Evolutionary conservation across 495 filamentous ascomycete genomes (phyloP).

Genomic region (Lophium mytilinum): DNA sequence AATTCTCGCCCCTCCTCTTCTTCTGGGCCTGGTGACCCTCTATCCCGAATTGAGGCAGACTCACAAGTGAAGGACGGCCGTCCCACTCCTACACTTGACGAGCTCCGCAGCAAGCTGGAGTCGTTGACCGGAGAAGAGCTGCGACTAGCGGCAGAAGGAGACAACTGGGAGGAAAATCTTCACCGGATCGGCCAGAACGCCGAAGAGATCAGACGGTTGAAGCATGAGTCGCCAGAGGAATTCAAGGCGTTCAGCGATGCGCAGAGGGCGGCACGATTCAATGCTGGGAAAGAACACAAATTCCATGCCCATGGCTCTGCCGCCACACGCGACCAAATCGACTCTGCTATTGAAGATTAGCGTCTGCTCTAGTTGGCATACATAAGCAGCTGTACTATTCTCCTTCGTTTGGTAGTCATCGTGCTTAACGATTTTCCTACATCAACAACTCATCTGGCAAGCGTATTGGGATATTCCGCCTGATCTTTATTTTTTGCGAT

Average conservation of each 20-base stretch:
- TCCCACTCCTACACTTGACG: slow-evolving; percentile 8
- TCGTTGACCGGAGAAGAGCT: slow-evolving; percentile 27
- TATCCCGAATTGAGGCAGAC: not conserved
- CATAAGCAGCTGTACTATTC: too few relatives aligned
- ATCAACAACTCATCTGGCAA: too few relatives aligned
- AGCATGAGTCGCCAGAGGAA: slow-evolving; percentile 25
- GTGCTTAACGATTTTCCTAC: too few relatives aligned
- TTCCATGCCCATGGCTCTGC: not conserved
- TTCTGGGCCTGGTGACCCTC: slow-evolving; percentile 27
- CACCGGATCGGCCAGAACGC: slow-evolving; percentile 27
- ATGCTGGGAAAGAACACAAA: slow-evolving; percentile 1
- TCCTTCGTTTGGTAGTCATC: too few relatives aligned
- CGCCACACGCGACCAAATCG: too few relatives aligned
- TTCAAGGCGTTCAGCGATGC: slow-evolving; percentile 17
- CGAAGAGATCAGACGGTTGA: slow-evolving; percentile 30
- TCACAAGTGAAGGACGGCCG: slow-evolving; percentile 10
- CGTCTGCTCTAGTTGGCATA: too few relatives aligned
- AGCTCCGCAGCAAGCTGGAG: slow-evolving; percentile 24
- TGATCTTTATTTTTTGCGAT: too few relatives aligned
- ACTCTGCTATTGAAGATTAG: too few relatives aligned
- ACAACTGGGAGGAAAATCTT: slow-evolving; percentile 21
- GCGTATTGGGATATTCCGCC: too few relatives aligned
- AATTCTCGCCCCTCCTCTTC: slow-evolving; percentile 34
- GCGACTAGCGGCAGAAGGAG: slow-evolving; percentile 16
- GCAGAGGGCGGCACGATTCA: slow-evolving; percentile 22